Percentiles rank a stretch among this genome's conserved stretches.
These are phyloP conservation scores for Platanus orientalis DNA, from an alignment of 164 flowering plant genomes.

Conservation along the genomic window DNA sequence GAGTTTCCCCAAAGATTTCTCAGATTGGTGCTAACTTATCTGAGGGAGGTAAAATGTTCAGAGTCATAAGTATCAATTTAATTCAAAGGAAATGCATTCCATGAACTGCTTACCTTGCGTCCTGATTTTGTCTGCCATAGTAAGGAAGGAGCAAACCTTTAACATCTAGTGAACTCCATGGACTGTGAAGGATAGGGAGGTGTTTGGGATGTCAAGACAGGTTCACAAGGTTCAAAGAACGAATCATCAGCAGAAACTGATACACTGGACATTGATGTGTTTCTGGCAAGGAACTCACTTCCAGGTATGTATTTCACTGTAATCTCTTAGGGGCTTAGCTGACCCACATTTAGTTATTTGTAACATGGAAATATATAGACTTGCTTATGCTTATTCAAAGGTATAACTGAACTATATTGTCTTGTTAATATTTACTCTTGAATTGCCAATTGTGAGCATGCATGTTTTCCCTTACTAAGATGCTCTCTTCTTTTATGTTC, in stretches of 20 bases:
- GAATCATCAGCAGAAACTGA: slow-evolving; percentile 76
- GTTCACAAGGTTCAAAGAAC: slow-evolving; percentile 20
- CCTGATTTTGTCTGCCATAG: slow-evolving; percentile 18
- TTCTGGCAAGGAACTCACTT: slow-evolving; percentile 24
- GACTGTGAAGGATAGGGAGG: slow-evolving; percentile 37
- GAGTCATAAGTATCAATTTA: slow-evolving; percentile 26
- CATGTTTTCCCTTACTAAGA: slow-evolving; percentile 3
- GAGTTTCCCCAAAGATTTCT: slow-evolving; percentile 35
- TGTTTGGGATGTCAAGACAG: slow-evolving; percentile 14
- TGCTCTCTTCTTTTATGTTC: slow-evolving; percentile 15
- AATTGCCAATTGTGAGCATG: not conserved
- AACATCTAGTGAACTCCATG: slow-evolving; percentile 25
- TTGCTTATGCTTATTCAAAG: not conserved
- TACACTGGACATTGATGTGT: slow-evolving; percentile 40
- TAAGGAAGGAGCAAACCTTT: slow-evolving; percentile 33
- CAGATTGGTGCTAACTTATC: slow-evolving; percentile 37
- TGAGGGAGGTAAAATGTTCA: slow-evolving; percentile 24
- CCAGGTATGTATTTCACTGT: slow-evolving; percentile 33
- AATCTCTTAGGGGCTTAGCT: not conserved
- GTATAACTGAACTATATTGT: slow-evolving; percentile 1
- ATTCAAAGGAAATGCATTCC: slow-evolving; percentile 26
- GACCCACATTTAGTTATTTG: too few species aligned
- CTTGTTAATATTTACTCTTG: not conserved
- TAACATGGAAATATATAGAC: not conserved
- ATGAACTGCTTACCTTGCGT: slow-evolving; percentile 23